phyloP scores from a whole-genome alignment of 2,329 filamentous ascomycete species.

The Aspergillus neotritici region DNA sequence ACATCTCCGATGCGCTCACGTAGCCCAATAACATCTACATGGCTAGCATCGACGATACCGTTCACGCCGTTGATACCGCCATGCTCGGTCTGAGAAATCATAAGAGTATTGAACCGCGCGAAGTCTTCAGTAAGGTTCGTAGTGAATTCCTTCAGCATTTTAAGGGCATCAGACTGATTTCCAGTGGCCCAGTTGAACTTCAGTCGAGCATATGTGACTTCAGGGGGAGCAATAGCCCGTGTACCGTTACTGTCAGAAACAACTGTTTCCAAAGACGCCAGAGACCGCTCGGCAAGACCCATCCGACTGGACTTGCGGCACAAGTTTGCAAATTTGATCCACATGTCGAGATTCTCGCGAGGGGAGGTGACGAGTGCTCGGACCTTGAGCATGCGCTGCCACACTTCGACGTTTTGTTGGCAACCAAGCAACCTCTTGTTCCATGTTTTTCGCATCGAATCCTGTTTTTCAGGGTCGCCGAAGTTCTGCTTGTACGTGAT shows the following conservation, averaged over 20 bases:
- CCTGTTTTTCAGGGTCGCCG: constrained; percentile 75
- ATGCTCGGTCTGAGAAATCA: constrained; percentile 33
- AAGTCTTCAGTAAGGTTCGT: constrained; percentile 56
- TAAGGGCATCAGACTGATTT: constrained; percentile 56
- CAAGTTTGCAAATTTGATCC: constrained; percentile 98
- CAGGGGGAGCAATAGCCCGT: constrained; percentile 50
- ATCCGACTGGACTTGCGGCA: constrained; percentile 94
- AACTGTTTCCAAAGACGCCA: constrained; percentile 80
- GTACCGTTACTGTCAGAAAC: constrained; percentile 47
- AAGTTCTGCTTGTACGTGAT: constrained; percentile 92
- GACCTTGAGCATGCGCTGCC: constrained; percentile 96
- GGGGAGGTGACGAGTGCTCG: constrained; percentile 87
- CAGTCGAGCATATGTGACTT: constrained; percentile 91
- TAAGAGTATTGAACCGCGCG: constrained; percentile 39
- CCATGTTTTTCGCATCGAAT: constrained; percentile 89
- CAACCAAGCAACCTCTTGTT: constrained; percentile 91
- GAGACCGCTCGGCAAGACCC: constrained; percentile 88
- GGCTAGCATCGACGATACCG: constrained; percentile 38
- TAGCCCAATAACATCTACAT: constrained; percentile 34
- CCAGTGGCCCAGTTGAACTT: constrained; percentile 95
- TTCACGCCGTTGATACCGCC: constrained; percentile 46
- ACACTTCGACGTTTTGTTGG: constrained; percentile 95
- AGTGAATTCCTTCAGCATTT: constrained; percentile 59
- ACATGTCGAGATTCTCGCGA: constrained; percentile 95
- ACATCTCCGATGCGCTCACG: constrained; percentile 44